Base-by-base conservation (phyloP, 441 rosid genomes). In the Dalechampia spathulata region DNA sequence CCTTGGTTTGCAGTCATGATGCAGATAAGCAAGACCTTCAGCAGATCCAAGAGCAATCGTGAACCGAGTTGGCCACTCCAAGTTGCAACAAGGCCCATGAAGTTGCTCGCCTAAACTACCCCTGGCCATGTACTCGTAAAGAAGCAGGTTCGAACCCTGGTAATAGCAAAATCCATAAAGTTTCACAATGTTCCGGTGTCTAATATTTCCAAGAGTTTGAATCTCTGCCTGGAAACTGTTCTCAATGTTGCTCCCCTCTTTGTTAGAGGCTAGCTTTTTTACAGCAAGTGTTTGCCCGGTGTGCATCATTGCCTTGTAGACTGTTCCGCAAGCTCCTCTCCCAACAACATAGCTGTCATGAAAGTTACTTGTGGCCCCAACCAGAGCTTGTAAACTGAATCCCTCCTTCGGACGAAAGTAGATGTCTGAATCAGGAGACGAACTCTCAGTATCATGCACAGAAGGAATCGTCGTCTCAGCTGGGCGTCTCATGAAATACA, bases 1-100 rank as follows among this genome's bases (percentile, higher is more conserved):
- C 70, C 78, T 85, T 11, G 99, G 99, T 70, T 82, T 89, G 81
- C 99, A 93, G 48, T 87, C 97, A 55, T 93, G 97, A 66, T 93
- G 99, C 40, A 93, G 72, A 72, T 93, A 89, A 56, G 96, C 80
- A 63, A 93, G 96, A 49, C 99, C 99, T 76, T 93, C 95, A n/a
- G 95, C 99, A 53, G 99, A 86, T 56, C 99, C 99, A 41, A 93
- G 83, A 48, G 96, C 99, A 23, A 93, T 78, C 28, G 62, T 65
- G 62, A 89, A 93, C 58, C 97, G 80, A 37, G 85, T 85, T 6
- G 86, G 78, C 99, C 97, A 93, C 25, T 89, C 90, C 76, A 93
- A 58, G 72, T 67, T 61, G 58, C 76, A 72, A 1, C 84, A 75
- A 27, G 78, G 63, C 0, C 89, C 83, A 39, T 93, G 97, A 55